phyloP scores from a whole-genome alignment of 768 basidiomycete genomes.

The Podaxis rugospora region DNA sequence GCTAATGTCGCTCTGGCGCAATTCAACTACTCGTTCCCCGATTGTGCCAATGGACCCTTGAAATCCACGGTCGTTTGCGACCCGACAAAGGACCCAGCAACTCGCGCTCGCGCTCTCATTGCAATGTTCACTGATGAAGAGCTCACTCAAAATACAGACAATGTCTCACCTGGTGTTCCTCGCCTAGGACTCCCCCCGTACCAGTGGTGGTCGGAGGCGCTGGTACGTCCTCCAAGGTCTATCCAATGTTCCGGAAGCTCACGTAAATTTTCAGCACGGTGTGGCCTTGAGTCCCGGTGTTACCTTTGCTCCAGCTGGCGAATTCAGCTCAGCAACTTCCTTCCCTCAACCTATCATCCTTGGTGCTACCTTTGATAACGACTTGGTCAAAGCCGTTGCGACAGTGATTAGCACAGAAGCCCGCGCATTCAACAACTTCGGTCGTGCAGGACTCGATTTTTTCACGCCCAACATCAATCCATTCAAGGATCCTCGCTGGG shows the following conservation, averaged over 20 bases:
- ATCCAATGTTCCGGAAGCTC: neutral
- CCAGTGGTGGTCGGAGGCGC: slow-evolving; percentile 58
- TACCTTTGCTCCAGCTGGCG: slow-evolving; percentile 40
- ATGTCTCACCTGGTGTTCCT: slow-evolving; percentile 44
- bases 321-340: slow-evolving; percentile 54
- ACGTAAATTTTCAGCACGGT: slow-evolving; percentile 39
- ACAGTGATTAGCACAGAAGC: slow-evolving; percentile 52
- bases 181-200: slow-evolving; percentile 54
- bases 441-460: slow-evolving; percentile 49
- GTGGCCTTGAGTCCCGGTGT: slow-evolving; percentile 51
- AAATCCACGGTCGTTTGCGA: slow-evolving; percentile 45
- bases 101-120: slow-evolving; percentile 48
- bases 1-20: neutral
- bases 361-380: slow-evolving; percentile 52
- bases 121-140: slow-evolving; percentile 46
- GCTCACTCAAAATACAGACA: slow-evolving; percentile 47
- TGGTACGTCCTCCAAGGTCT: slow-evolving; percentile 30
- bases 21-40: slow-evolving; percentile 37
- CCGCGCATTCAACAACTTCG: slow-evolving; percentile 53
- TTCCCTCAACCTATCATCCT: slow-evolving; percentile 55
- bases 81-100: slow-evolving; percentile 34
- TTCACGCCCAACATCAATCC: slow-evolving; percentile 57
- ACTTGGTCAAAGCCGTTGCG: slow-evolving; percentile 44
- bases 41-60: slow-evolving; percentile 44
- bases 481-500: slow-evolving; percentile 63